Base-by-base conservation (phyloP, 768 basidiomycete species). In the Suillus cothurnatus region DNA sequence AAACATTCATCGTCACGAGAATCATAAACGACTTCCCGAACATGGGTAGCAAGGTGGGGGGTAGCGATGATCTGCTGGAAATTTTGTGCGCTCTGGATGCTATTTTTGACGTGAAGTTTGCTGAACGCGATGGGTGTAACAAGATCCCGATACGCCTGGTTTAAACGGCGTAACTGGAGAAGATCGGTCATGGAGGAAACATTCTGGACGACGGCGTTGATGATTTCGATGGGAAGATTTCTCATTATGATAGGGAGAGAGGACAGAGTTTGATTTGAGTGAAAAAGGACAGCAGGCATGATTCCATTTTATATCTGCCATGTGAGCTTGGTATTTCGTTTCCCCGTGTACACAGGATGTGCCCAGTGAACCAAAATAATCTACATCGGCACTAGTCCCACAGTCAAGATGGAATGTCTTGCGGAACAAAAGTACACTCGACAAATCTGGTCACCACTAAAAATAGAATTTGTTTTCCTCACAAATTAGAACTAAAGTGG, bases 11-110 rank as follows among this genome's bases (percentile, higher is more conserved):
- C 63, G 43, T 76, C 70, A 14, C 75, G 75, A 19, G 64, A 61
- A 63, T 76, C 75, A 26, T 76, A 77, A 41, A 77, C 69, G 4
- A 76, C 61, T 50, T 74, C 71, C 31, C 68, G 70, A 19, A 76
- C 73, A 14, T 70, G 64, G n/a, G 66, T 1, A 26, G 76, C 67
- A 11, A 76, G 68, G 32, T 68, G 36, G 43, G 74, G 64, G 1
- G 70, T 66, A 17, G 69, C 62, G 28, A 76, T 61, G 60, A 76
- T 66, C 61, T 64, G 71, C 63, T 49, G 67, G 58, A 64, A 66
- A 4, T 71, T 71, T 38, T 73, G 74, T 4, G 73, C 64, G 56
- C 75, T 77, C 43, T 70, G 66, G 15, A 71, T 31, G 63, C 71
- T 77, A 14, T 72, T 76, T 43, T 47, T 61, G 53, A 76, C 56